Base-by-base conservation (phyloP, 2,329 filamentous ascomycete species). In the Beauveria australis region DNA sequence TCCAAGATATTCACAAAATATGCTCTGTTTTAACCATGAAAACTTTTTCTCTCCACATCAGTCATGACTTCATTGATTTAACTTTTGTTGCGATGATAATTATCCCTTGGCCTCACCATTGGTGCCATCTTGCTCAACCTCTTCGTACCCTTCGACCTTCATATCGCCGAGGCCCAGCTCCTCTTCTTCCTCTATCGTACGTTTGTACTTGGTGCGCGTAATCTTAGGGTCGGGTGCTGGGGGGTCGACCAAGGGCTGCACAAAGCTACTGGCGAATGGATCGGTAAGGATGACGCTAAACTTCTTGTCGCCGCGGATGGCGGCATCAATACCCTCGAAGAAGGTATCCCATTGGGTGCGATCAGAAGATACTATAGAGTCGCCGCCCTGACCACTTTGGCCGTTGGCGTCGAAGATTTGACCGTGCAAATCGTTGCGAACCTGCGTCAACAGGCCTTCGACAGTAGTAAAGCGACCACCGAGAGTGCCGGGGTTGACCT, bases 401-500 rank as follows among this genome's bases (percentile, higher is more conserved):
- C 78, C 79, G 72, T 91, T 88, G 18, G 83, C 77, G 67, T 95
- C 85, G 74, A 96, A 99, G 64, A 97, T 96, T 70, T 95, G 91
- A 53, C 82, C 84, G 71, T 88, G 88, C 26, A 99, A 81, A 73
- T 99, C 93, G 71, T 94, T 88, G 64, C 92, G 89, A 62, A 99
- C 90, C 72, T 99, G 91, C 0, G 91, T 94, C 59, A 97, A 80
- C 22, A 97, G 84, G 63, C 94, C 94, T 74, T 99, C 94, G 22
- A 99, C 88, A 0, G 94, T 99, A 22, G 94, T 99, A 79, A 99
- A 99, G 61, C 94, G 88, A 19, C 94, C 94, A 63, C 94, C 94
- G 19, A 99, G 85, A 0, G 94, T 99, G 61, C 94, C 94, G 0
- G 93, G 92, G 74, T 96, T 92, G 64, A 97, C 91, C 58, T 87